Percentiles rank a stretch among this genome's conserved stretches.
These are phyloP conservation scores for Actinomucor elegans DNA, from an alignment of 371 early-diverging fungal species.

Conservation along the genomic window DNA sequence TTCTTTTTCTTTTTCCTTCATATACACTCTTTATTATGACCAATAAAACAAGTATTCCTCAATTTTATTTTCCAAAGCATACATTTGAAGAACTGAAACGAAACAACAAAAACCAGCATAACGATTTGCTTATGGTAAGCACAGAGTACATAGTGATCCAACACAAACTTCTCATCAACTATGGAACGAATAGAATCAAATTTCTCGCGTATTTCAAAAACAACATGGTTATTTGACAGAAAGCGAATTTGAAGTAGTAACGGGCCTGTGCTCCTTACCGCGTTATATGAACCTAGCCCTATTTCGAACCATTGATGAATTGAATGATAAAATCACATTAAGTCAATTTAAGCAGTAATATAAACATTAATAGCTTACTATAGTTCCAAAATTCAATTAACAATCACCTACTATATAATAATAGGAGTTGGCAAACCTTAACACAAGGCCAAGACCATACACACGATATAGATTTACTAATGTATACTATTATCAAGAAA, in stretches of 20 bases:
- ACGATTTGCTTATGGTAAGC: neutral
- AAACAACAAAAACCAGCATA: neutral
- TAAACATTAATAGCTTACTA: neutral
- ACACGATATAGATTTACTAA: constrained; percentile 39
- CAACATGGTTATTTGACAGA: constrained; percentile 27
- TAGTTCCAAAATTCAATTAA: neutral
- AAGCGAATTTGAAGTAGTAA: constrained; percentile 48
- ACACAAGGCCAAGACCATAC: neutral
- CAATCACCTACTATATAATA: neutral
- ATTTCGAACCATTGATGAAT: constrained; percentile 45
- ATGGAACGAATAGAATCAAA: neutral
- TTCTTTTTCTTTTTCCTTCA: neutral
- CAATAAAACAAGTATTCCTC: neutral
- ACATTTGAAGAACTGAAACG: neutral
- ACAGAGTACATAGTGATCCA: neutral
- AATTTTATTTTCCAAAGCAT: neutral
- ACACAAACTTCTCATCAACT: neutral
- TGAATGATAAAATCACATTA: constrained; percentile 22
- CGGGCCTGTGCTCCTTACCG: constrained; percentile 53
- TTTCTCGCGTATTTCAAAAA: neutral
- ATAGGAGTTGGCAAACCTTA: neutral
- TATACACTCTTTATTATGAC: neutral
- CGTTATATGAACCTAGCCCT: constrained; percentile 62
- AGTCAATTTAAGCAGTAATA: constrained; percentile 24
- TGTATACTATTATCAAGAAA: constrained; percentile 37